These are phyloP conservation scores for Fusarium ambrosium DNA, from an alignment of 2,329 filamentous ascomycete species.

Conservation along the genomic window DNA sequence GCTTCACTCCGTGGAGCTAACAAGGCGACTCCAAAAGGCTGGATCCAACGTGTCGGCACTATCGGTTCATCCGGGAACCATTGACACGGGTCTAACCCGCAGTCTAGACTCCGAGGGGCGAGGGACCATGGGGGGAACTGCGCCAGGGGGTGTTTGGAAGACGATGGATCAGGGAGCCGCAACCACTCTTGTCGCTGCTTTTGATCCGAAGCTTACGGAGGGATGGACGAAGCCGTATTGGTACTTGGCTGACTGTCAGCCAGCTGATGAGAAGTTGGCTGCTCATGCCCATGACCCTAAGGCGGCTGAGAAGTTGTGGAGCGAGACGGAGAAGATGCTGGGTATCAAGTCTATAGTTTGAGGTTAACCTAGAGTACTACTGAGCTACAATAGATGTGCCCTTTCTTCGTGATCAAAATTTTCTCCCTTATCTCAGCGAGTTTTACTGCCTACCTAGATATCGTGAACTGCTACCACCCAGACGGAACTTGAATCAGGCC, in stretches of 20 bases:
- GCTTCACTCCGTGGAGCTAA: slow-evolving; percentile 38
- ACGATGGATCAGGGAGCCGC: slow-evolving; percentile 31
- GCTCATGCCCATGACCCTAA: slow-evolving; percentile 13
- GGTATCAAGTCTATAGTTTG: slow-evolving; percentile 2
- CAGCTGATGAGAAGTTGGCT: slow-evolving; percentile 9
- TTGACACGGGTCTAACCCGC: slow-evolving; percentile 21
- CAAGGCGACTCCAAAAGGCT: slow-evolving; percentile 13
- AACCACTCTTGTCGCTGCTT: slow-evolving; percentile 34
- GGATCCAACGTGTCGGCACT: slow-evolving; percentile 8
- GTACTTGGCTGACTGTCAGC: slow-evolving; percentile 36
- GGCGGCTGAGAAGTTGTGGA: slow-evolving; percentile 35
- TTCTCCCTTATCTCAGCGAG: not conserved
- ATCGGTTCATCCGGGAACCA: slow-evolving; percentile 39
- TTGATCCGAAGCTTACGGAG: slow-evolving; percentile 27
- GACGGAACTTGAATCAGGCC: not conserved
- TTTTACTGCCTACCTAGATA: not conserved
- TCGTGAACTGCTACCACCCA: not conserved
- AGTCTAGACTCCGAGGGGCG: slow-evolving; percentile 9
- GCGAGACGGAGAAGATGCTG: slow-evolving; percentile 23
- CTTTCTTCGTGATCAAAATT: too few relatives aligned
- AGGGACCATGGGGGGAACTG: slow-evolving; percentile 20
- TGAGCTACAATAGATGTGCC: not conserved
- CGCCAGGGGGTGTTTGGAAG: slow-evolving; percentile 22
- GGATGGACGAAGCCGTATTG: not conserved
- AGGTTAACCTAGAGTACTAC: not conserved